These are phyloP conservation scores for Neurospora cerealis DNA, from an alignment of 495 filamentous ascomycete species.

Conservation along the genomic window DNA sequence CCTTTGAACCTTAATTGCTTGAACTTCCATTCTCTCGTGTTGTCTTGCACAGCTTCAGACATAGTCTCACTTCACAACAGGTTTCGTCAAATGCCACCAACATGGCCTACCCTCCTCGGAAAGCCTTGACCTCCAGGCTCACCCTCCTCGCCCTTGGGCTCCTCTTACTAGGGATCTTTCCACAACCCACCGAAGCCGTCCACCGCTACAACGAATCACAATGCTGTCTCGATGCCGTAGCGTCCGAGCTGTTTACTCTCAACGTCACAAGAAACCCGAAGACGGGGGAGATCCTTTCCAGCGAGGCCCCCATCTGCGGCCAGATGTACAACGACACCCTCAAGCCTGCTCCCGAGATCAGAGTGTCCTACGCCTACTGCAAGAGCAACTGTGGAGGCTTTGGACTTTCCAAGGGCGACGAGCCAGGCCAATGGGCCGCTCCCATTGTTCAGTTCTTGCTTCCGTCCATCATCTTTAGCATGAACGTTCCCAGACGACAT, in stretches of 20 bases:
- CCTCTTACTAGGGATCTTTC: neutral
- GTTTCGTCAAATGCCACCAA: neutral
- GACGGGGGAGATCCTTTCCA: neutral
- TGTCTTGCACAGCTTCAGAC: neutral
- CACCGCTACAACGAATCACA: neutral
- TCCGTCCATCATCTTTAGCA: neutral
- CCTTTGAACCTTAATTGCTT: neutral
- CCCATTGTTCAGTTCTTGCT: neutral
- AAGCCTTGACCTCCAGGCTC: neutral
- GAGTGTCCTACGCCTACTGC: neutral
- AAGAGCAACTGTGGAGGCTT: neutral
- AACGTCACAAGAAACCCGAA: neutral
- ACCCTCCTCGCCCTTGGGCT: neutral
- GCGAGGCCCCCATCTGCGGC: neutral
- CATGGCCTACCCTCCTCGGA: neutral
- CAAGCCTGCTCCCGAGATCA: neutral
- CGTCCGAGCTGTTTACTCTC: neutral
- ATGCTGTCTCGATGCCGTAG: neutral
- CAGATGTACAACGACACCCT: neutral
- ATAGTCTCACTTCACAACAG: neutral
- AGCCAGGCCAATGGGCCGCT: neutral
- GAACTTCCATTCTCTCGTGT: neutral
- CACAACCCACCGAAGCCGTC: neutral
- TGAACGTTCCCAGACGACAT: neutral
- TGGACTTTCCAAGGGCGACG: neutral